Evolutionary conservation across 257 asterid genomes (phyloP), one percentile per base, ranked within the genome.

Genomic region (Thymus quinquecostatus): DNA sequence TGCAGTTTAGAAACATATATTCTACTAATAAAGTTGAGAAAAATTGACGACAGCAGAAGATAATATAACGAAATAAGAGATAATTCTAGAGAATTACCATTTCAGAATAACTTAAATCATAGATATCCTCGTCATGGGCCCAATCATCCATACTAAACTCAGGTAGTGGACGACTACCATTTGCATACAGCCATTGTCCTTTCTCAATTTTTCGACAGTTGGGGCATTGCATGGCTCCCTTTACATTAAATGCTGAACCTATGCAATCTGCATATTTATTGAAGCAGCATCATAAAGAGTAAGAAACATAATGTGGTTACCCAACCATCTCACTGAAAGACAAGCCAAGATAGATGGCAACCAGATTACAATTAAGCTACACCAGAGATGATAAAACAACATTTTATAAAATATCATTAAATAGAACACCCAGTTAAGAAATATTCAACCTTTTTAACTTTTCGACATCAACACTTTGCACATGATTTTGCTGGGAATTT

Each of bases 181-280:
- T 86, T 21, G 97, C 96, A 84, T 84, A 95, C 54, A 92, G 89
- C 99, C 99, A 95, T 75, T 87, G 99, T 29, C 99, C 98, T 86
- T 88, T 92, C 88, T 95, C 99, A 78, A 86, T 83, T 82, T 95
- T 87, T 36, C 99, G 95, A 84, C 99, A 95, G 86, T 95, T 95
- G 64, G 98, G 99, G 78, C 99, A 95, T 86, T 92, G 98, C 99
- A 95, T 95, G 69, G 92, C 89, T 73, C 98, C 99, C 84, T 95
- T 92, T n/a, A 77, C 62, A 76, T 95, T 95, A 79, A 95, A 95
- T 77, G 98, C 99, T 11, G 99, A 95, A 72, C 99, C 99, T 66
- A 95, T 95, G 90, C 99, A 95, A 87, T 92, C 99, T 95, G 98
- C 60, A 83, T 3, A 11, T 29, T 65, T 50, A 51, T 33, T 33